Evolutionary conservation across 352 stramenopile genomes (phyloP), one percentile per base, ranked within the genome.

Genomic region (Pythium dissotocum): DNA sequence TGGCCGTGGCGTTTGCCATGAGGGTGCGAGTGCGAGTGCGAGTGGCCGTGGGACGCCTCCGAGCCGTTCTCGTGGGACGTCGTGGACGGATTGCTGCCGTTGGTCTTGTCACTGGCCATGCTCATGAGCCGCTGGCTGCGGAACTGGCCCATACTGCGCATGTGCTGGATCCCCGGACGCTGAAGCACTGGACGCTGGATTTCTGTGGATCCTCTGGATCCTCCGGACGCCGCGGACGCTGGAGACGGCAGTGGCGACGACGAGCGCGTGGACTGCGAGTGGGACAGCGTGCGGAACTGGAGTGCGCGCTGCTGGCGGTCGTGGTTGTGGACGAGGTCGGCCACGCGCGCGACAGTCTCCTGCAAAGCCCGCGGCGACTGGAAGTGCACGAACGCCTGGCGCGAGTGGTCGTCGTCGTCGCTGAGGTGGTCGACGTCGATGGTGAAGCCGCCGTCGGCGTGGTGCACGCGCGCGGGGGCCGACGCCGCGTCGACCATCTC

Each of bases 31-130:
- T 40, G 33, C 16, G n/a, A n/a, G 42, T 63, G 56, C 18, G n/a
- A 28, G 35, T 71, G 49, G 35, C 56, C 38, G 38, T 71, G 8
- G 35, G 48, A 58, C 12, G 48, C 48, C 14, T 71, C 62, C 53
- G 69, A 75, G 24, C 59, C 63, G 63, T 71, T 61, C n/a, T 75
- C 69, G 40, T 75, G 62, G 51, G 69, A 75, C 21, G 62, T 67
- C 24, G 69, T 75, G 26, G 69, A 75, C 24, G 53, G 64, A 14
- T 67, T 58, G 52, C 70, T 76, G 57, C 69, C 69, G 55, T 72
- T 69, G 32, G 64, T 70, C 48, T 76, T 67, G 55, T 76, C 63
- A 24, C 70, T 76, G 4, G 60, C 60, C 55, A 69, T 67, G 46
- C 70, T 76, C 26, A 75, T 24, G 24, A 63, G 63, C 6, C 69